These are phyloP conservation scores for Irpex rosettiformis DNA, from an alignment of 1,284 basidiomycete species.

Conservation along the genomic window DNA sequence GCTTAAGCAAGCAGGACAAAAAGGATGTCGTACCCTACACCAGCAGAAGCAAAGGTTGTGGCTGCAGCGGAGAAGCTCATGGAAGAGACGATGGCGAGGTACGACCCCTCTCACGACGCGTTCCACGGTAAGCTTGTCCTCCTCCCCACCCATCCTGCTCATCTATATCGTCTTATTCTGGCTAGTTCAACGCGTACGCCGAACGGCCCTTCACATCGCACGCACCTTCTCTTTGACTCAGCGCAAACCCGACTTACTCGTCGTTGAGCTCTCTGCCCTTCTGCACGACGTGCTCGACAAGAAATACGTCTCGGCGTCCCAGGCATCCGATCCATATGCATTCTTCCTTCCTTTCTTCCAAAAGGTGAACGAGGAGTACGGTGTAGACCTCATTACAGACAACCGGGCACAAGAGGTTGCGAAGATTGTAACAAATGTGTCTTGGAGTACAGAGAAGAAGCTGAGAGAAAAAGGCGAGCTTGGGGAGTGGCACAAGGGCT, in stretches of 20 bases:
- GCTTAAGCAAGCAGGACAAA: too few species aligned
- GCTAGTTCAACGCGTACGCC: constrained; percentile 83
- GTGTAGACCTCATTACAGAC: constrained; percentile 55
- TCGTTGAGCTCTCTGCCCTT: constrained; percentile 81
- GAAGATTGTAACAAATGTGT: constrained; percentile 77
- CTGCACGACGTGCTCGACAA: constrained; percentile 89
- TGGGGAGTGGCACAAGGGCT: constrained; percentile 73
- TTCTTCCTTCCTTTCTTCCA: constrained; percentile 71
- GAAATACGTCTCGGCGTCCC: constrained; percentile 68
- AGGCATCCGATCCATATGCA: constrained; percentile 56
- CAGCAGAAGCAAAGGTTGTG: constrained; percentile 42
- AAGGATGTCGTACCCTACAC: constrained; percentile 31
- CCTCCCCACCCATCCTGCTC: not conserved
- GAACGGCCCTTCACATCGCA: constrained; percentile 71
- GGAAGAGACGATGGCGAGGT: constrained; percentile 73
- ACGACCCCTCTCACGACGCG: constrained; percentile 89
- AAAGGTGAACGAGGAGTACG: constrained; percentile 34
- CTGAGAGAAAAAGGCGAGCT: constrained; percentile 52
- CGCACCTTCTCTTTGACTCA: constrained; percentile 36
- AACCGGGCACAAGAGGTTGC: constrained; percentile 55
- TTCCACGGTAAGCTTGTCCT: constrained; percentile 66
- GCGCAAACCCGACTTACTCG: constrained; percentile 62
- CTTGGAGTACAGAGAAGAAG: constrained; percentile 83
- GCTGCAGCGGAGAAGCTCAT: constrained; percentile 68
- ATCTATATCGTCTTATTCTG: not conserved